Base-by-base conservation (phyloP, 1,139 yeast species). In the Geotrichum bryndzae region DNA sequence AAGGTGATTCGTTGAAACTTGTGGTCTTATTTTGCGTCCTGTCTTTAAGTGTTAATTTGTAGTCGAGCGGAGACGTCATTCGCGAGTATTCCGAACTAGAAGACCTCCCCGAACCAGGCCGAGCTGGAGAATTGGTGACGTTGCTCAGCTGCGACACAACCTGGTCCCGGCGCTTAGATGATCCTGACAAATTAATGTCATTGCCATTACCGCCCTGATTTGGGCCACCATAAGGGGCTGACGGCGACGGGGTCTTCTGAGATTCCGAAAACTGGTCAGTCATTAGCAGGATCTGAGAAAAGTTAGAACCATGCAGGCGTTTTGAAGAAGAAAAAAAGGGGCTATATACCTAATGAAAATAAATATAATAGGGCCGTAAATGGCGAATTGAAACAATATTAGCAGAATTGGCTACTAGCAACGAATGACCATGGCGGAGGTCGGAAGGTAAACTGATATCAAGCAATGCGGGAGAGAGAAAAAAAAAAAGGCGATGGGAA, bases 11-110 rank as follows among this genome's bases (percentile, higher is more conserved):
- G 46, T 10, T 18, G 2, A 15, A 23, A 31, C 7, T 18, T 23
- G 23, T 6, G 10, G 23, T 53, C 13, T 35, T 53, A n/a, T 6
- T 35, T 53, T 35, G 41, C 5, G 46, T 11, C 13, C 31, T 29
- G 23, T 33, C 41, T 18, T 13, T 10, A 54, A 5, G 23, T 6
- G 51, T 27, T 13, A 5, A 18, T 54, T 41, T 54, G 38, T 23
- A 54, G 38, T 54, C 56, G 13, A 54, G 35, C 6, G 56, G 51
- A 25, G 56, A 53, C 33, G 51, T 54, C 13, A 18, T 25, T 15
- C 33, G 51, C 13, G 56, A 54, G 25, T 54, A 41, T 13, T 10
- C 22, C 10, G 56, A 41, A 25, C 18, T 35, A 3, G 38, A 41
- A 23, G 56, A 54, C n/a, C 35, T 22, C 38, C 31, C 38, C 3